Base-by-base conservation (phyloP, 441 rosid genomes). In the Gossypium gossypioides region DNA sequence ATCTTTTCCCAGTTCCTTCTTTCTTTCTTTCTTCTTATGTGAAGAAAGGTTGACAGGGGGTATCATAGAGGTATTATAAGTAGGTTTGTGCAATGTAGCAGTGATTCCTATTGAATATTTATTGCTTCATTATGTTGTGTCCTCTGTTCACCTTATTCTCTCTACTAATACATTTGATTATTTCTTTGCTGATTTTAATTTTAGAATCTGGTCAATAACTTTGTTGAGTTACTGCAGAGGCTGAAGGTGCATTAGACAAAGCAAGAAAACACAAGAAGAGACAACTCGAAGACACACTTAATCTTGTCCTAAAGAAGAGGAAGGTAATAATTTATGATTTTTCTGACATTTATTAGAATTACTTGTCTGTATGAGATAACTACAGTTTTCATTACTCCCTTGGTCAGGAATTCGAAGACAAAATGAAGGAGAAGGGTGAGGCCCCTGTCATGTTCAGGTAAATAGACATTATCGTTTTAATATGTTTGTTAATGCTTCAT, bases 211-310 rank as follows among this genome's bases (percentile, higher is more conserved):
- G 16, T 68, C 32, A 27, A 2, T 72, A 60, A 62, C 61, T 68
- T 65, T 74, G 6, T 70, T 75, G 71, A 21, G 62, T 80, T 79
- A 80, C 44, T 85, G 80, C 81, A 93, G 98, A 91, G 86, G 96
- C 97, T 72, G 97, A 91, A 82, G 98, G 98, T 81, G 96, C 98
- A 50, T 77, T 94, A 78, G 98, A 94, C 84, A 94, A 94, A 87
- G 98, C 98, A 32, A 91, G 98, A 78, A 94, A 94, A 82, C 98
- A 94, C 83, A 92, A 89, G 79, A 94, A 92, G 89, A 88, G 99
- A 71, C 99, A 92, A 80, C 97, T 94, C 64, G 97, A 91, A 84
- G 99, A 94, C 86, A 91, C 98, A 54, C 90, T 90, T 19, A 81
- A 87, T 74, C 96, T 89, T 86, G 97, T 94, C 37, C 18, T 89